Percentiles rank a stretch among this genome's conserved stretches.
Evolutionary conservation across 768 basidiomycete species (phyloP).

Genomic region (Mycena albidolilacea): DNA sequence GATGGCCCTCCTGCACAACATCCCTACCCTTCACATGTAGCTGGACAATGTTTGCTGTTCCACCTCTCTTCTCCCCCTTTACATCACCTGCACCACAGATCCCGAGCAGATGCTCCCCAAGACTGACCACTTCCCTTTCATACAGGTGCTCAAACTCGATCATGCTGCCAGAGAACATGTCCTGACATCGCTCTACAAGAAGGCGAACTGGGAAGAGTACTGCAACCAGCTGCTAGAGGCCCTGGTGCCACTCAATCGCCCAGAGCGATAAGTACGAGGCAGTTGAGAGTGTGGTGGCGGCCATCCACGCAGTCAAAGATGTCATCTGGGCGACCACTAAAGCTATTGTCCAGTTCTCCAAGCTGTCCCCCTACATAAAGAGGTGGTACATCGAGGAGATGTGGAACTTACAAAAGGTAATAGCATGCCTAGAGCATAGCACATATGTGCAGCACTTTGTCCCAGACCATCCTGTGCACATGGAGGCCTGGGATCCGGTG

Average conservation of each 20-base stretch:
- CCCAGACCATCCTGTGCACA: conserved; percentile 44
- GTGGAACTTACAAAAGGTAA: conserved; percentile 27
- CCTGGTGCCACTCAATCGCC: conserved; percentile 2
- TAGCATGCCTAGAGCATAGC: conserved; percentile 34
- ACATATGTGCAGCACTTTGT: conserved; percentile 30
- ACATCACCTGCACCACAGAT: conserved; percentile 48
- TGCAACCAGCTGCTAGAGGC: neutral
- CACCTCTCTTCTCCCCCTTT: conserved; percentile 28
- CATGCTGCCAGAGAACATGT: neutral
- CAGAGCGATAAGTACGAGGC: neutral
- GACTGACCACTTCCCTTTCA: conserved; percentile 61
- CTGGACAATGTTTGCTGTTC: too few species aligned
- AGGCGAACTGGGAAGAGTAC: conserved; percentile 49
- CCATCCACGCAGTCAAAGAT: neutral
- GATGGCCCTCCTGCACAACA: too few species aligned
- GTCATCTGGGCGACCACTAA: conserved; percentile 30
- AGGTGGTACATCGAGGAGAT: conserved; percentile 51
- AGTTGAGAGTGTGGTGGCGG: neutral
- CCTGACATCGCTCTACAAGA: conserved; percentile 44
- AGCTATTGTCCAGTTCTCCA: conserved; percentile 33
- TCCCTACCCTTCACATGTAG: too few species aligned
- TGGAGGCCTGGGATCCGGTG: conserved; percentile 23
- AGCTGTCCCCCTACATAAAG: conserved; percentile 41
- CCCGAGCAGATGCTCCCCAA: conserved; percentile 6
- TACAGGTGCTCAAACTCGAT: conserved; percentile 45